Base-by-base conservation (phyloP, 257 asterid genomes). In the Hygrophila difformis region DNA sequence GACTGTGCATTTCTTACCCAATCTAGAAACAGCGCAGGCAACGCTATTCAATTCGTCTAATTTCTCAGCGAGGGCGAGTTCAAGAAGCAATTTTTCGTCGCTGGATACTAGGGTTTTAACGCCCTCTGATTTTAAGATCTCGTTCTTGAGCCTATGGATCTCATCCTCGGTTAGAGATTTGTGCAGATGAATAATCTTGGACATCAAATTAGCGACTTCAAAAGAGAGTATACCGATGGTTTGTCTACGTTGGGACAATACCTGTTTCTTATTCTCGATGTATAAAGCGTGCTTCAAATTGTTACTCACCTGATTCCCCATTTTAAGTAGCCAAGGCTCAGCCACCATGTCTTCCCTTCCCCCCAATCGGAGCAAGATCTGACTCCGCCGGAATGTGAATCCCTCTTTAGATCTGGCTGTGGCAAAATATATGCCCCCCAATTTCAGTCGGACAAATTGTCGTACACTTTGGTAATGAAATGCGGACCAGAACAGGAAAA, bases 141-240 rank as follows among this genome's bases (percentile, higher is more conserved):
- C 98, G 51, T 73, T 76, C 58, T 76, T 85, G 23, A 91, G 85
- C 79, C 54, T 82, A 9, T 35, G 46, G 5, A 79, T 65, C 59
- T 79, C 98, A 24, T n/a, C 20, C 12, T 78, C 84, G 55, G 79
- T 46, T 59, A 91, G 61, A 20, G 96, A 86, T 51, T 78, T 91
- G 50, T 91, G 92, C 56, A 85, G 62, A 60, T 82, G 75, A 62
- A 91, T 65, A 68, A 86, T 64, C 61, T 78, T 91, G 51, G 94
- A 82, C 98, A 91, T 91, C 42, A 91, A 76, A 71, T 86, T 91
- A 66, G 96, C 96, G 44, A 86, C 96, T 67, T 91, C 98, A 59
- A 91, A 91, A 15, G 96, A 85, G 12, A 91, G 73, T 53, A 91
- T 91, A 1, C 96, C 96, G 38, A 88, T 67, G 8, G 47, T 16